A percentile compares a stretch with the other conserved stretches of the same genome.
Conservation (phyloP, 768 basidiomycete species). For the Tremella fuciformis region DNA sequence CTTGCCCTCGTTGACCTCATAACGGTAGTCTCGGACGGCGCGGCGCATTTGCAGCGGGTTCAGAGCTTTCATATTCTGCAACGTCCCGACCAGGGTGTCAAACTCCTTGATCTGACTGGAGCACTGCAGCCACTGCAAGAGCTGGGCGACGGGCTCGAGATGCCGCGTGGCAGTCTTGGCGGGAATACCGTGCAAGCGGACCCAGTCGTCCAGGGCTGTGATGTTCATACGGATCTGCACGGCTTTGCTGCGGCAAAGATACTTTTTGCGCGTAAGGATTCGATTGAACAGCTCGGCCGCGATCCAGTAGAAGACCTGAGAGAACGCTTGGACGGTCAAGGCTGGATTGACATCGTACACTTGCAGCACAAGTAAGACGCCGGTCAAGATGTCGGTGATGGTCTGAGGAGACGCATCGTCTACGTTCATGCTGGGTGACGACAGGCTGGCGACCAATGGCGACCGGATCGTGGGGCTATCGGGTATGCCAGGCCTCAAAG, state of each 20-base stretch:
- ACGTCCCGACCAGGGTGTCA: conserved; percentile 78
- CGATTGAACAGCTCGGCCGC: conserved; percentile 64
- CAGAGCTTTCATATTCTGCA: conserved; percentile 77
- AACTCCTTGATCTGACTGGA: conserved; percentile 85
- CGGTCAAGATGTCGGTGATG: conserved; percentile 75
- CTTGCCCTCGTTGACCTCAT: conserved; percentile 83
- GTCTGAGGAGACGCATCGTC: conserved; percentile 39
- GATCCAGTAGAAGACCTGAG: conserved; percentile 98
- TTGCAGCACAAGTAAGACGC: conserved; percentile 75
- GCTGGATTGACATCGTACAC: conserved; percentile 84
- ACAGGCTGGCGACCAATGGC: conserved; percentile 14
- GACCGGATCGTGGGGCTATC: conserved; percentile 9
- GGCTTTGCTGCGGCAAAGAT: conserved; percentile 83
- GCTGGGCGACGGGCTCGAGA: conserved; percentile 76
- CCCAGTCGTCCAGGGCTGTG: conserved; percentile 84
- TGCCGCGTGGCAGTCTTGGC: conserved; percentile 68
- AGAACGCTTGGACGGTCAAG: conserved; percentile 84
- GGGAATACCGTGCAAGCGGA: conserved; percentile 74
- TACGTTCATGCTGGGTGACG: conserved; percentile 1
- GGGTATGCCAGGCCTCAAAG: not conserved
- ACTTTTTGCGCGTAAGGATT: conserved; percentile 70
- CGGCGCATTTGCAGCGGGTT: conserved; percentile 97
- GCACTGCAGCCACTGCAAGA: conserved; percentile 62
- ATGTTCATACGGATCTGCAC: conserved; percentile 87
- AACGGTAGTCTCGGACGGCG: conserved; percentile 78